Evolutionary conservation across 192 early-diverging fungal genomes (phyloP), one percentile per base, ranked within the genome.

Genomic region (Coemansia sp.): DNA sequence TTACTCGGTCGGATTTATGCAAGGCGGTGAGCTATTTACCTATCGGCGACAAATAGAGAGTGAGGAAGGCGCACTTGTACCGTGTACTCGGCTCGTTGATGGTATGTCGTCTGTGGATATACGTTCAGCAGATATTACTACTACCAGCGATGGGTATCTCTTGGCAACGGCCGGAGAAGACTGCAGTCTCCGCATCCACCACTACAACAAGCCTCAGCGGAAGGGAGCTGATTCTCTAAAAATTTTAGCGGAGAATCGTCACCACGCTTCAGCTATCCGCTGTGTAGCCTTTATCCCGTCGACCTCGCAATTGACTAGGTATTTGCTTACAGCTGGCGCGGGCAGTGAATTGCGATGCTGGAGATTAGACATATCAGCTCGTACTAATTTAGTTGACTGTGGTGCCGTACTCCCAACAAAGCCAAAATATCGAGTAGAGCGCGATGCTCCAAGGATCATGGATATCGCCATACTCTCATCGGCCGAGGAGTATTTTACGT

Each of bases 341-440:
- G 75, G 79, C 41, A 86, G 91, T 73, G 89, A 90, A 65, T 53
- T 92, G 67, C 71, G 86, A 9, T 90, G 88, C 73, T 94, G 90
- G 92, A 74, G 49, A 10, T 3, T 70, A 5, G 46, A 44, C 29
- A 74, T 78, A 29, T 34, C 73, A 22, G 47, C 39, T 29, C 10
- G 55, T 1, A 8, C 36, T 55, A 38, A 33, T 68, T 22, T 69
- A 78, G 22, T 61, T 43, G 71, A 63, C 62, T 4, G 39, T 41
- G 57, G 73, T 36, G 18, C 65, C 34, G 36, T 36, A 8, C 53
- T 57, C 3, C 53, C 53, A 15, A 29, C 27, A 2, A 57, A 57
- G 1, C 27, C 27, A 11, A 57, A 57, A 31, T 5, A 27, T 31
- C 3, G 12, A 31, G 5, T 31, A 3, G 53, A 57, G 2, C 27